These are phyloP conservation scores for Tuber umbilicatum DNA, from an alignment of 495 filamentous ascomycete genomes.

Conservation along the genomic window DNA sequence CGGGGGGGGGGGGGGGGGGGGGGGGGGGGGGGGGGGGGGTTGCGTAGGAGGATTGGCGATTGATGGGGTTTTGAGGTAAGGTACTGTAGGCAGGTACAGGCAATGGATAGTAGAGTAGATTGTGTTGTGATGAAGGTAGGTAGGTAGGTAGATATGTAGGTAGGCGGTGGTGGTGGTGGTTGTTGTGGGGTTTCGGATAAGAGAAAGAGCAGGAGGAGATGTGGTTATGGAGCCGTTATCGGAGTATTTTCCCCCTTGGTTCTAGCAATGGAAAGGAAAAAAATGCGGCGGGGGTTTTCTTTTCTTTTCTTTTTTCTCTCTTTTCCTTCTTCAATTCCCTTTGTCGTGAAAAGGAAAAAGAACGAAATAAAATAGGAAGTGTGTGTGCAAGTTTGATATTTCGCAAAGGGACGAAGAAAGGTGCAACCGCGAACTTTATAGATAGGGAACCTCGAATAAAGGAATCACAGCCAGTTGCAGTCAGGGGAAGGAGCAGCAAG, in stretches of 20 bases:
- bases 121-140: not conserved
- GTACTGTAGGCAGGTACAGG: not conserved
- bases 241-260: conserved; percentile 8
- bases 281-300: conserved; percentile 7
- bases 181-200: conserved; percentile 8
- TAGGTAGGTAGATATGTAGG: conserved; percentile 1
- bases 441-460: conserved; percentile 29
- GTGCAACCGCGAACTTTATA: conserved; percentile 37
- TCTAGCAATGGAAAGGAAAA: conserved; percentile 14
- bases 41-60: not conserved
- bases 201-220: not conserved
- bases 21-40: too few species aligned
- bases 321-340: conserved; percentile 17
- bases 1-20: too few species aligned
- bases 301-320: conserved; percentile 19
- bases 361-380: conserved; percentile 9
- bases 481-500: conserved; percentile 37
- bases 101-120: not conserved
- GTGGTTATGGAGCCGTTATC: conserved; percentile 13
- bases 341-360: conserved; percentile 27
- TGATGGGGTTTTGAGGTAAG: not conserved
- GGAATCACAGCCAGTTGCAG: conserved; percentile 6
- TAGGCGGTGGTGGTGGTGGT: conserved; percentile 5
- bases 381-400: conserved; percentile 2
- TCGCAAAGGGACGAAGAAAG: conserved; percentile 7